These are phyloP conservation scores for Ceratobasidium sp. DNA, from an alignment of 1,284 basidiomycete species.

Conservation along the genomic window DNA sequence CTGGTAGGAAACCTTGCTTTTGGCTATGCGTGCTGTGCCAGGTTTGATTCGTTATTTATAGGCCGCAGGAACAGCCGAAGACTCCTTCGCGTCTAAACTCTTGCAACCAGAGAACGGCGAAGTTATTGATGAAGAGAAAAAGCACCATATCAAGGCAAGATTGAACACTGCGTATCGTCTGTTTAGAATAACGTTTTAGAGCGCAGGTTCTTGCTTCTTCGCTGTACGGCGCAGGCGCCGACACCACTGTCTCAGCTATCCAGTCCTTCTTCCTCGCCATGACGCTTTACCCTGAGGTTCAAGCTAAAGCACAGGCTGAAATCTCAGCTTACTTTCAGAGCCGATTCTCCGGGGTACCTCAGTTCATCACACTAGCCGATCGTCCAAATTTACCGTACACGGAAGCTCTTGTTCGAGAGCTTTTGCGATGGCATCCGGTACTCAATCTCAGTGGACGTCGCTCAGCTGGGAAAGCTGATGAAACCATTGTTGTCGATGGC, in stretches of 20 bases:
- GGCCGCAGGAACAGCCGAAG: slow-evolving; percentile 55
- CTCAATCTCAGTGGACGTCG: slow-evolving; percentile 19
- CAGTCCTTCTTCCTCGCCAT: slow-evolving; percentile 42
- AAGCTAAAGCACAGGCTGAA: slow-evolving; percentile 33
- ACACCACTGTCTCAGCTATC: slow-evolving; percentile 45
- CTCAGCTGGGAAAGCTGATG: slow-evolving; percentile 12
- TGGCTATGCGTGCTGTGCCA: no score
- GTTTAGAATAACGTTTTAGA: neutral
- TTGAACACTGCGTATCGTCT: neutral
- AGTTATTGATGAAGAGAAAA: slow-evolving; percentile 51
- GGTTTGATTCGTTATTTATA: slow-evolving; percentile 34
- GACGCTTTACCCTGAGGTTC: slow-evolving; percentile 41
- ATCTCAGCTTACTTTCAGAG: slow-evolving; percentile 18
- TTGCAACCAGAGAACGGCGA: slow-evolving; percentile 52
- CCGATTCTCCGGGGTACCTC: slow-evolving; percentile 3
- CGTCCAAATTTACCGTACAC: slow-evolving; percentile 30
- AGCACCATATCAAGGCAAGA: slow-evolving; percentile 54
- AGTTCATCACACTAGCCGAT: slow-evolving; percentile 30
- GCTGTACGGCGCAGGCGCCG: slow-evolving; percentile 54
- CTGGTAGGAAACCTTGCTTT: slow-evolving; percentile 50
- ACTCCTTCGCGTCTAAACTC: slow-evolving; percentile 54
- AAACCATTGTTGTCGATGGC: slow-evolving; percentile 23
- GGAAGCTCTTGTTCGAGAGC: slow-evolving; percentile 30
- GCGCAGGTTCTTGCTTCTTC: slow-evolving; percentile 52
- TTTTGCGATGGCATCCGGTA: slow-evolving; percentile 39